Evolutionary conservation across 148 eudicot genomes (phyloP).

Genomic region (Heliamphora exappendiculata): DNA sequence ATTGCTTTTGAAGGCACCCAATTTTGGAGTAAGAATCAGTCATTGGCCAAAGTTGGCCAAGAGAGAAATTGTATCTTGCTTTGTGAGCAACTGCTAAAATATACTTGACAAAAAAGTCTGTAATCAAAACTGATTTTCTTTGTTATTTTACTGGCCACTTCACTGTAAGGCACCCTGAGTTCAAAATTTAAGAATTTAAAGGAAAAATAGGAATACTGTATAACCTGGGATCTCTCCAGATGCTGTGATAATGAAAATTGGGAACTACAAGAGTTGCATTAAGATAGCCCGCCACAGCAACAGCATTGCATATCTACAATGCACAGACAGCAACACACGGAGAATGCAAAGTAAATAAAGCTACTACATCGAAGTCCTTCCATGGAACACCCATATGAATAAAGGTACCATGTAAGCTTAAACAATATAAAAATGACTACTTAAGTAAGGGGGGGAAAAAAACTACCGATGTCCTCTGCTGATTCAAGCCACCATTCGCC

Average conservation of each 20-base stretch:
- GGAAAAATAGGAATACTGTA: slow-evolving; percentile 11
- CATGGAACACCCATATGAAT: neutral
- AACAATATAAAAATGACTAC: neutral
- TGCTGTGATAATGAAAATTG: slow-evolving; percentile 94
- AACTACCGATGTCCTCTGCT: slow-evolving; percentile 85
- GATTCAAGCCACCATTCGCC: slow-evolving; percentile 99
- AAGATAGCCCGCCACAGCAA: slow-evolving; percentile 99
- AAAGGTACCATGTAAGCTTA: neutral
- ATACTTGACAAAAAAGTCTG: neutral
- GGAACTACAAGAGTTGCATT: slow-evolving; percentile 97
- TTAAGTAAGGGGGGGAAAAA: slow-evolving; percentile 6
- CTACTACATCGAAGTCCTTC: slow-evolving; percentile 4
- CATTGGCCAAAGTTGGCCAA: neutral
- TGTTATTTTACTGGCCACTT: neutral
- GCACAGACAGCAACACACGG: slow-evolving; percentile 2
- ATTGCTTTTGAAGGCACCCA: neutral
- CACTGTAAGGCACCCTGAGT: slow-evolving; percentile 4
- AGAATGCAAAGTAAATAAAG: slow-evolving; percentile 10
- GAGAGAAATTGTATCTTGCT: neutral
- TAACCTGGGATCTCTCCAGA: slow-evolving; percentile 98
- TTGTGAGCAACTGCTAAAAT: neutral
- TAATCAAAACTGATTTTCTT: neutral
- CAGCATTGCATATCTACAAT: slow-evolving; percentile 92
- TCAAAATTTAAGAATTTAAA: neutral
- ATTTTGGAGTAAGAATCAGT: neutral